Evolutionary conservation across 2,329 filamentous ascomycete genomes (phyloP).

Genomic region (Curvularia lunata): DNA sequence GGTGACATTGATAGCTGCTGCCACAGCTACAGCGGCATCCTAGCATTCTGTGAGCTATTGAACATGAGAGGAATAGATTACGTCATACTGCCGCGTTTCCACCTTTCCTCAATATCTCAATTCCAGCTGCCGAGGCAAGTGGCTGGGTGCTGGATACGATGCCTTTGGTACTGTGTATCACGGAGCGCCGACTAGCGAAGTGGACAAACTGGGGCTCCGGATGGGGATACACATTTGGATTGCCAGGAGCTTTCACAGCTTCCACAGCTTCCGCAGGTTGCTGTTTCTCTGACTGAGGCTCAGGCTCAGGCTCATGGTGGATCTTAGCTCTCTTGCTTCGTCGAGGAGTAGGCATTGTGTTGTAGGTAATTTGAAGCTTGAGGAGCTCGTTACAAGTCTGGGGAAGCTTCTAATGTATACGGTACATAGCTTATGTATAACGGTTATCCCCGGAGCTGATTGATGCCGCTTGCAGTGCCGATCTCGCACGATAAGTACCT

Average conservation of each 20-base stretch:
- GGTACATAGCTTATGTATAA: slow-evolving; percentile 15
- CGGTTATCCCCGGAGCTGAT: slow-evolving; percentile 41
- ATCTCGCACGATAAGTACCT: slow-evolving; percentile 29
- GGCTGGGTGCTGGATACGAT: slow-evolving; percentile 92
- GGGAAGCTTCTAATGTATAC: slow-evolving; percentile 8
- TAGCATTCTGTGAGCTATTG: slow-evolving; percentile 45
- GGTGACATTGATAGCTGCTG: slow-evolving; percentile 89
- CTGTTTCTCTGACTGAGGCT: slow-evolving; percentile 4
- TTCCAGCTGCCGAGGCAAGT: slow-evolving; percentile 84
- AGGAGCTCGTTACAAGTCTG: slow-evolving; percentile 12
- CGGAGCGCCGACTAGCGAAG: slow-evolving; percentile 82
- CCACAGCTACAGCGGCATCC: slow-evolving; percentile 96
- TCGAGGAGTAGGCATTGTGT: slow-evolving; percentile 20
- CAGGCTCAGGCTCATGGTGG: slow-evolving; percentile 9
- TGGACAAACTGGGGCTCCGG: slow-evolving; percentile 62
- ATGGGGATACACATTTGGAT: slow-evolving; percentile 56
- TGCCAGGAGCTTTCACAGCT: slow-evolving; percentile 15
- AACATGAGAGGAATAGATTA: slow-evolving; percentile 28
- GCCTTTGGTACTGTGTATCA: slow-evolving; percentile 90
- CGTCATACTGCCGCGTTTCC: slow-evolving; percentile 86
- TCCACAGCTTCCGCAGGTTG: slow-evolving; percentile 5
- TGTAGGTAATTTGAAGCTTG: background rate
- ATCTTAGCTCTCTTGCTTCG: slow-evolving; percentile 23
- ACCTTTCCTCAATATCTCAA: slow-evolving; percentile 82
- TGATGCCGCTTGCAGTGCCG: slow-evolving; percentile 35